These are phyloP conservation scores for Globisporangium megalacanthum DNA, from an alignment of 352 stramenopile species.

Conservation along the genomic window DNA sequence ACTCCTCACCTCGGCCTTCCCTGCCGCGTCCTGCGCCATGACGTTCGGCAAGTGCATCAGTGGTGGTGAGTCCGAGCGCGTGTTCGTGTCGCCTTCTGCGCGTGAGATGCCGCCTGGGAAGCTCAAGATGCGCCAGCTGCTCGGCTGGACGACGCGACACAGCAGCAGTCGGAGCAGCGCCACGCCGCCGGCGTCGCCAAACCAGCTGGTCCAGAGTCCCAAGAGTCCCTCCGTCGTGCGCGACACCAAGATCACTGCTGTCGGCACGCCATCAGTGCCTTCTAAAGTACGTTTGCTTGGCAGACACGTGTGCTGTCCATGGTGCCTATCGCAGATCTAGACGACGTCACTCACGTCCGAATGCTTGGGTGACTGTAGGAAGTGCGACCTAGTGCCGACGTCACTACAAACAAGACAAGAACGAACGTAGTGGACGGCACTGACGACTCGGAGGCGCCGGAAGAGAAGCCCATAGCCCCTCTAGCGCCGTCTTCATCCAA, in stretches of 20 bases:
- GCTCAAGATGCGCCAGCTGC: slow-evolving; percentile 43
- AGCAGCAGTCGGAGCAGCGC: slow-evolving; percentile 19
- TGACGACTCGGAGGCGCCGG: background rate
- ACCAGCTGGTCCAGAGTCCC: slow-evolving; percentile 13
- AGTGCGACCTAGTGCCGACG: background rate
- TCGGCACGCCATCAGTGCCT: background rate
- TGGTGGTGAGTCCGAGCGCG: slow-evolving; percentile 42
- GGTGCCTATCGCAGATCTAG: too few relatives aligned
- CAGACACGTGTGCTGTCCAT: too few relatives aligned
- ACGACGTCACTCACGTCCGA: too few relatives aligned
- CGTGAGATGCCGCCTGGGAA: slow-evolving; percentile 22
- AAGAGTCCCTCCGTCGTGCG: background rate
- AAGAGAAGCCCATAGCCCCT: background rate
- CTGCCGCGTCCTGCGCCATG: slow-evolving; percentile 19
- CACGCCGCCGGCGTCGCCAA: slow-evolving; percentile 11
- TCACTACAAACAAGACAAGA: background rate
- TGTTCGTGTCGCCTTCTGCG: slow-evolving; percentile 30
- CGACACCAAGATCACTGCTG: background rate
- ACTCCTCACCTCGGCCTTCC: background rate
- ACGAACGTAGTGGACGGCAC: background rate
- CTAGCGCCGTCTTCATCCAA: background rate
- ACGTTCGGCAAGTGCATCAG: slow-evolving; percentile 47
- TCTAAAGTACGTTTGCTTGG: background rate
- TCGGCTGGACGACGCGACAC: slow-evolving; percentile 24
- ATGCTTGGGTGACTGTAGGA: too few relatives aligned